Base-by-base conservation (phyloP, 352 stramenopile species). In the Phytophthora macrochlamydospora region DNA sequence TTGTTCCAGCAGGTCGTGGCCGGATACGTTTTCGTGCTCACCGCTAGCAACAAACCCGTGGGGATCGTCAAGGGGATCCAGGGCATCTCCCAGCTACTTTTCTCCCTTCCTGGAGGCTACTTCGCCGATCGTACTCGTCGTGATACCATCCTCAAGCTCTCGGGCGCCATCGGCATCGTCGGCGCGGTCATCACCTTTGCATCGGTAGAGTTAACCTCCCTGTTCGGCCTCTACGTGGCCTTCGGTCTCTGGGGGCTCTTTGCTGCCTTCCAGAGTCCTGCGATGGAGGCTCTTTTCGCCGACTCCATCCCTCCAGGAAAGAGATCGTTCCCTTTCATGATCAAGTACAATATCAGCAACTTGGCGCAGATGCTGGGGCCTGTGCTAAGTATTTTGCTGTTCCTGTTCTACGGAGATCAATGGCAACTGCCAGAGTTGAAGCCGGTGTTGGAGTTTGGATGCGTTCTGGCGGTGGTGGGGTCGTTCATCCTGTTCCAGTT, bases 311-410 rank as follows among this genome's bases (percentile, higher is more conserved):
- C 79, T 57, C 76, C 87, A 43, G 81, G 84, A 38, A 73, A 79
- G 52, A 74, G 84, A 14, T 90, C 81, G 50, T 89, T 79, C 46
- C 84, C 84, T 1, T 90, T 91, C 67, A 91, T 87, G 80, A 85
- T 92, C 76, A 92, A 92, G 73, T 91, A 91, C 81, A 88, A 89
- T 57, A 78, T 92, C 43, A 80, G 71, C 71, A 92, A 91, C 54
- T 51, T 90, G 3, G 84, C 84, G 38, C 80, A 87, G 62, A 81
- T 88, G 54, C 64, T 91, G 11, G 84, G 84, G 0, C 84, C 84
- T 5, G 29, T 62, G 24, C 55, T 89, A 14, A 80, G 75, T 61
- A 78, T 92, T 38, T 57, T 88, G 6, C 73, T 92, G 30, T 91
- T 92, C 42, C 33, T 85, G 1, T 82, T 85, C 65, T 85, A 80